phyloP scores from a whole-genome alignment of 1,284 basidiomycete species.

The Chalciporus sp. region DNA sequence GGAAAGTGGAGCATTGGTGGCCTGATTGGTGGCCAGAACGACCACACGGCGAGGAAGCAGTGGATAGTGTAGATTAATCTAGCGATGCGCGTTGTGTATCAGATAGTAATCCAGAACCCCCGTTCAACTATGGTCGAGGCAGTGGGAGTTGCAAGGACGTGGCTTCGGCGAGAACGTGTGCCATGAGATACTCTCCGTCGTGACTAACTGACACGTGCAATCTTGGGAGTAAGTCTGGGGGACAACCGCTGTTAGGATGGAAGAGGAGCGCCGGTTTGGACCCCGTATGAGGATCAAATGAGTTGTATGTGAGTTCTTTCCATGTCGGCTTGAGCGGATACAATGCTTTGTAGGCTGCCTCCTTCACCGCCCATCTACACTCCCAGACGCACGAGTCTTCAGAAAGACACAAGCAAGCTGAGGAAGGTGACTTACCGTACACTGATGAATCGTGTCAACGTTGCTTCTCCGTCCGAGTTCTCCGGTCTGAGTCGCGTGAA shows the following conservation, averaged over 20 bases:
- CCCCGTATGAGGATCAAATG: conserved; percentile 33
- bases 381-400: not conserved
- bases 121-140: not conserved
- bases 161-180: conserved; percentile 70
- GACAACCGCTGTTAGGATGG: conserved; percentile 28
- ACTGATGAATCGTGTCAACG: conserved; percentile 53
- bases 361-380: conserved; percentile 82
- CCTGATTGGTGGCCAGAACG: conserved; percentile 70
- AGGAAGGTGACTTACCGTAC: conserved; percentile 53
- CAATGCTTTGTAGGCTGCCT: conserved; percentile 89
- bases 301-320: conserved; percentile 70
- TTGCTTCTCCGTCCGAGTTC: conserved; percentile 18
- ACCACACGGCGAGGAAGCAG: conserved; percentile 15
- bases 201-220: conserved; percentile 79
- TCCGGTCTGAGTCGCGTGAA: conserved; percentile 41
- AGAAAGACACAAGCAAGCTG: not conserved
- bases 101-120: no score
- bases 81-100: not conserved
- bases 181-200: conserved; percentile 82
- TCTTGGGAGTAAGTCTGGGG: conserved; percentile 18
- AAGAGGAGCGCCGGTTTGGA: conserved; percentile 57
- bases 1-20: conserved; percentile 58
- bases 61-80: conserved; percentile 26
- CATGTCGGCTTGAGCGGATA: conserved; percentile 73
- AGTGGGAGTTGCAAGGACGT: not conserved